Base-by-base conservation (phyloP, 768 basidiomycete genomes). In the Lactarius trivialis region DNA sequence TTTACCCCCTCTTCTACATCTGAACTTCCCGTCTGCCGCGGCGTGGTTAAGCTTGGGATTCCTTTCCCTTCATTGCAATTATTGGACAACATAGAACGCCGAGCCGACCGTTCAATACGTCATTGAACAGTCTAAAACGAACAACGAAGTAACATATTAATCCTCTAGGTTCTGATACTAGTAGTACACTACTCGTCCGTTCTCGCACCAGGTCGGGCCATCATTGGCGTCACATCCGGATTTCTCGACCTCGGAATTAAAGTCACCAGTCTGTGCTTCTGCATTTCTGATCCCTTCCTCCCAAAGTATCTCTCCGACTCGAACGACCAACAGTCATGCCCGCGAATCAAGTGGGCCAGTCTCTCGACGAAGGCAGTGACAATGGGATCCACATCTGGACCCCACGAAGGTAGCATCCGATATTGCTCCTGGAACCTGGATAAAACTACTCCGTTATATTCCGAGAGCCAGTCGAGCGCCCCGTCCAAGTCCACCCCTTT, bases 321-420 rank as follows among this genome's bases (percentile, higher is more conserved):
- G 72, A 78, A 58, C 64, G 69, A 60, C 76, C 74, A 57, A 71
- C 75, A 33, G 71, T 64, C 63, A 17, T 56, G 58, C 9, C 63
- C 76, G 12, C 73, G 68, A 45, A 77, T 73, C 77, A 76, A 79
- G 51, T 75, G 68, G 19, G 72, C 76, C 12, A 80, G 60, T n/a
- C 77, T 74, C 51, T 76, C 68, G 11, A 78, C 61, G 56, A 76
- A 79, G 5, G 65, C 59, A 21, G 60, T 59, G 9, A 78, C 70
- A 15, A 73, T 65, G 7, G 50, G 45, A 58, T 76, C 75, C n/a
- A 77, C 60, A 14, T 70, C 70, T 0, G 65, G 65, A 1, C 73
- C 76, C 70, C 74, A 77, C 1, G 72, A 74, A 0, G 79, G 78
- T 4, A 80, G 34, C 21, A 60, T 58, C 4, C 56, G 45, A 9